Evolutionary conservation across 2,329 filamentous ascomycete species (phyloP), one percentile per base, ranked within the genome.

Genomic region (Penicillium sp.): DNA sequence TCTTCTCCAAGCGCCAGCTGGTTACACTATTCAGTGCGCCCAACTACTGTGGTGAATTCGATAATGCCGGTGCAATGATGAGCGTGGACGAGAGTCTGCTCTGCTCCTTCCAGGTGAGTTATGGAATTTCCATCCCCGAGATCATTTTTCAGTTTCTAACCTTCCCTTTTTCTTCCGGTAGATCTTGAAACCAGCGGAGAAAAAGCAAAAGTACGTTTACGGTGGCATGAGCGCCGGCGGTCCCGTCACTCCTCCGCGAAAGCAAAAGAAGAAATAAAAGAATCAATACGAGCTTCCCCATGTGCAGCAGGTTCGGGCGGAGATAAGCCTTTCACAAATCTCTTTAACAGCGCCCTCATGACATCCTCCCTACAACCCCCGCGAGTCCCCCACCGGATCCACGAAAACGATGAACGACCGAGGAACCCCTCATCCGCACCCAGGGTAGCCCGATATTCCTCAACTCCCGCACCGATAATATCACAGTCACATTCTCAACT

Each of bases 181-280:
- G 88, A 97, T 98, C 70, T 80, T 98, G 77, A 98, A 97, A 79
- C 93, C 93, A 68, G 93, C 93, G 73, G 93, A 98, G 82, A 98
- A 98, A 85, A 98, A 98, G 85, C 91, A 96, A 88, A 97, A 97
- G 90, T 97, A 95, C 79, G 90, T 94, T 70, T 80, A 83, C 76
- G 78, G 78, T 76, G 78, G 80, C 76, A 78, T 85, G 73, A 83
- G 80, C 75, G 79, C 79, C 75, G 78, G 80, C 77, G 80, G 78
- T 76, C 79, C 81, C 72, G 77, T 80, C 73, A 83, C 81, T 79
- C 77, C 82, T 78, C 80, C 82, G 72, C 77, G 79, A 76, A 87
- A 84, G 73, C 78, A 80, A 71, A 82, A 83, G 73, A 78, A 80
- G 74, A 83, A 83, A 76, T 79, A 81, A 69, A 81, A 81, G 66